Conservation (phyloP, 2,329 filamentous ascomycete species). For the Macrophomina tecta region DNA sequence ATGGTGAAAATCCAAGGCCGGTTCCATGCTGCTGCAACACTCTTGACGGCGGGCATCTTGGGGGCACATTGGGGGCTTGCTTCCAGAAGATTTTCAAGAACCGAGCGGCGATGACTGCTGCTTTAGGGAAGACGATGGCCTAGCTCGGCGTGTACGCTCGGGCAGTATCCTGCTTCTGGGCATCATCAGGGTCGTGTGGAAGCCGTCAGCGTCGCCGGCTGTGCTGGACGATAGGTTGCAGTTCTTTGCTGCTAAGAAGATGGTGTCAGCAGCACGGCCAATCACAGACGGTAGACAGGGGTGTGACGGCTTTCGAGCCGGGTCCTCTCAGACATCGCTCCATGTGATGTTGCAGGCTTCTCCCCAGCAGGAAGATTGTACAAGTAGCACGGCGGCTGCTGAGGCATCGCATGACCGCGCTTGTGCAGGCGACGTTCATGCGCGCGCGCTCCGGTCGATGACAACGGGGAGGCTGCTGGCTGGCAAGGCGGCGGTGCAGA, state of each 20-base stretch:
- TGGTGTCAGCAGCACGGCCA: constrained; percentile 12
- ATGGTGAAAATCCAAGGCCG: constrained; percentile 21
- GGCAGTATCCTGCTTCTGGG: constrained; percentile 16
- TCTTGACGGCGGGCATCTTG: constrained; percentile 4
- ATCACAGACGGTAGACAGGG: constrained; percentile 18
- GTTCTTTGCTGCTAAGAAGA: constrained; percentile 23
- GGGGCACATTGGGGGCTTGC: constrained; percentile 4
- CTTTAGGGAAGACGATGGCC: constrained; percentile 25
- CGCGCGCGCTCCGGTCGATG: neutral
- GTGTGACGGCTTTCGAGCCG: constrained; percentile 12
- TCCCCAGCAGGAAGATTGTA: constrained; percentile 12
- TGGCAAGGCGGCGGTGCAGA: constrained; percentile 11
- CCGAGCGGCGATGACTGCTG: constrained; percentile 21
- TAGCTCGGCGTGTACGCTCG: constrained; percentile 23
- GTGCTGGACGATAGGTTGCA: constrained; percentile 26
- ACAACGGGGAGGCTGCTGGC: neutral
- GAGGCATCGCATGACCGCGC: constrained; percentile 28
- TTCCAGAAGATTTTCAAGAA: constrained; percentile 29
- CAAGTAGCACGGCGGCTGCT: constrained; percentile 29
- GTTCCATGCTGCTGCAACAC: constrained; percentile 4
- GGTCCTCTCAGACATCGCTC: constrained; percentile 18
- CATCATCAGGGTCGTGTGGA: constrained; percentile 18
- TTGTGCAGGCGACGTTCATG: constrained; percentile 25
- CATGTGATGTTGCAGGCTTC: constrained; percentile 25
- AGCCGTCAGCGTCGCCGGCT: constrained; percentile 16